Conservation (phyloP, 176 grass and related monocot species). For the Areca catechu region DNA sequence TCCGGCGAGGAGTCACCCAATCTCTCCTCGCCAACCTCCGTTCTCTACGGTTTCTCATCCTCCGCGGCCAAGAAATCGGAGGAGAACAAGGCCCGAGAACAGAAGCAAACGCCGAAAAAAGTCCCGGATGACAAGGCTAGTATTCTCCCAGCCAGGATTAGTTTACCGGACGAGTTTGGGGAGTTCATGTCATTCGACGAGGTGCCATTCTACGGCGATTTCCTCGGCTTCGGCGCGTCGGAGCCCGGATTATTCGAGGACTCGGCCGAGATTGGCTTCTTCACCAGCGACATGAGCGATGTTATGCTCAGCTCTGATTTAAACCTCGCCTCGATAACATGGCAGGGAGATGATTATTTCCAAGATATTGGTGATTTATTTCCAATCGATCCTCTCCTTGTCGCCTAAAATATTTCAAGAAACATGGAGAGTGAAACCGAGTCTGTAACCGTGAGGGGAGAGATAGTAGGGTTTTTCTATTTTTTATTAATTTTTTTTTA, state of each 20-base stretch:
- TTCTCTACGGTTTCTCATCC: background rate
- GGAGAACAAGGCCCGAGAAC: too few relatives aligned
- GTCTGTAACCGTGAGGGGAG: background rate
- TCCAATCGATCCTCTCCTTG: conserved; percentile 50
- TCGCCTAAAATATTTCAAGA: conserved; percentile 11
- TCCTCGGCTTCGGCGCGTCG: conserved; percentile 34
- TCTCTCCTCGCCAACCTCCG: background rate
- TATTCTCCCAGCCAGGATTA: background rate
- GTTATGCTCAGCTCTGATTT: conserved; percentile 14
- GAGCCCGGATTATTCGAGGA: conserved; percentile 27
- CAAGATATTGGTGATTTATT: conserved; percentile 87
- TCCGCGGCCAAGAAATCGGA: background rate
- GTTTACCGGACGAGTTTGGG: conserved; percentile 9
- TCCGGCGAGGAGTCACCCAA: background rate
- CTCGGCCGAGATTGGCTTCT: conserved; percentile 22
- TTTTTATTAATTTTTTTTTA: too few relatives aligned
- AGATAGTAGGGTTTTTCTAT: too few relatives aligned
- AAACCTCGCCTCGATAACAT: conserved; percentile 4
- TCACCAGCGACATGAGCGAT: background rate
- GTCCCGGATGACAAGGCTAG: conserved; percentile 9
- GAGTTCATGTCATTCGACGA: conserved; percentile 26
- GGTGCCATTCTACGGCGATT: conserved; percentile 40
- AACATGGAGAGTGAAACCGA: too few relatives aligned
- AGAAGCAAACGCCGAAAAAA: too few relatives aligned
- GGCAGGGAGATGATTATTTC: conserved; percentile 72